phyloP scores from a whole-genome alignment of 306 rosid genomes.

The Glycine soja region DNA sequence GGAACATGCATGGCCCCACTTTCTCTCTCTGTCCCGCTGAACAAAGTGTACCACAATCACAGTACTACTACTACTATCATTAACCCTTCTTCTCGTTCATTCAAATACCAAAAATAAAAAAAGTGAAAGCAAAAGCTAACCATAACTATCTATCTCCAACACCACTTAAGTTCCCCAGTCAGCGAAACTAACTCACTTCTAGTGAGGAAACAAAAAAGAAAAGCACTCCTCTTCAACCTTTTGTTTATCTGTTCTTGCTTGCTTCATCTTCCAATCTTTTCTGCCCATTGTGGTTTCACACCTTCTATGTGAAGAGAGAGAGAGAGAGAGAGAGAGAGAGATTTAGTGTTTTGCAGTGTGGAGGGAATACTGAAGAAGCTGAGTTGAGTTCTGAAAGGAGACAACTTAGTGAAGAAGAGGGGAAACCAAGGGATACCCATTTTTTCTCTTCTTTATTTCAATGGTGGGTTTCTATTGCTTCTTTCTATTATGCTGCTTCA shows the following conservation, averaged over 20 bases:
- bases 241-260: constrained; percentile 13
- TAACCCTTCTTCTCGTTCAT: neutral
- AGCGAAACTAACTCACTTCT: constrained; percentile 16
- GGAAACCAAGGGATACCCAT: constrained; percentile 15
- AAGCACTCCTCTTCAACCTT: neutral
- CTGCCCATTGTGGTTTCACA: constrained; percentile 23
- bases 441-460: constrained; percentile 43
- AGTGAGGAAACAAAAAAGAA: constrained; percentile 4
- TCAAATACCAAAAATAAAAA: constrained; percentile 26
- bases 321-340: too few relatives aligned
- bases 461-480: constrained; percentile 52
- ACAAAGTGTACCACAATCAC: constrained; percentile 52
- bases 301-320: neutral
- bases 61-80: neutral
- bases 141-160: constrained; percentile 26
- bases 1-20: constrained; percentile 64
- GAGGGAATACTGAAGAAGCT: constrained; percentile 4
- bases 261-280: constrained; percentile 6
- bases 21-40: constrained; percentile 35
- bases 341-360: neutral
- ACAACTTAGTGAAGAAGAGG: neutral
- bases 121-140: constrained; percentile 51
- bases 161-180: constrained; percentile 42
- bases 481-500: constrained; percentile 5
- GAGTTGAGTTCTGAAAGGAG: constrained; percentile 13